Evolutionary conservation across 768 basidiomycete genomes (phyloP), one percentile per base, ranked within the genome.

Genomic region (Fistulinella prunicolor): DNA sequence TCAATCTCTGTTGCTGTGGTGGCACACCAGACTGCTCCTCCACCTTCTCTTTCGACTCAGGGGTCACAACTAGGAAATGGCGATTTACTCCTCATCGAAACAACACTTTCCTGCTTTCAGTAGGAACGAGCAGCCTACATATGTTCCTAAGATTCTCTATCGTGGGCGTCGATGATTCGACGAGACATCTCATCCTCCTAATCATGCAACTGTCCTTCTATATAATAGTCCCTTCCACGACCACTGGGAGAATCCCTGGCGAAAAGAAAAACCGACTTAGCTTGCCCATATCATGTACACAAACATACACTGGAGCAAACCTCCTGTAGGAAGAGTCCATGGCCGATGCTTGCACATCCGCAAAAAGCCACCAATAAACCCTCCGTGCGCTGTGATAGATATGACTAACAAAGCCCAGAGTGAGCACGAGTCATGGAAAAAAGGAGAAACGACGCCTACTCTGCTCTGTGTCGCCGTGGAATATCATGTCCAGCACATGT

Each of bases 21-120:
- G 95, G 95, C 35, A 98, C 95, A 55, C 95, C 95, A 6, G 93
- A 94, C 72, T 97, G 94, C 74, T 97, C 94, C 68, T 98, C 95
- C 9, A 97, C 92, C 68, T 90, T 89, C 78, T 95, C 94, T 75
- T 98, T 98, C n/a, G n/a, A n/a, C n/a, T n/a, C n/a, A n/a, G n/a
- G n/a, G n/a, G n/a, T n/a, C n/a, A n/a, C n/a, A n/a, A n/a, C n/a
- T n/a, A n/a, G n/a, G n/a, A n/a, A n/a, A n/a, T n/a, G n/a, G n/a
- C n/a, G n/a, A n/a, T n/a, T n/a, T n/a, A n/a, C n/a, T n/a, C n/a
- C n/a, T n/a, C n/a, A n/a, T n/a, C n/a, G n/a, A n/a, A n/a, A n/a
- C n/a, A n/a, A n/a, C n/a, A n/a, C n/a, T n/a, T n/a, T n/a, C n/a
- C n/a, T n/a, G n/a, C n/a, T n/a, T n/a, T n/a, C n/a, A n/a, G n/a